Evolutionary conservation across 108 stramenopile genomes (phyloP), one percentile per base, ranked within the genome.

Genomic region (Chaetoceros tenuissimus): DNA sequence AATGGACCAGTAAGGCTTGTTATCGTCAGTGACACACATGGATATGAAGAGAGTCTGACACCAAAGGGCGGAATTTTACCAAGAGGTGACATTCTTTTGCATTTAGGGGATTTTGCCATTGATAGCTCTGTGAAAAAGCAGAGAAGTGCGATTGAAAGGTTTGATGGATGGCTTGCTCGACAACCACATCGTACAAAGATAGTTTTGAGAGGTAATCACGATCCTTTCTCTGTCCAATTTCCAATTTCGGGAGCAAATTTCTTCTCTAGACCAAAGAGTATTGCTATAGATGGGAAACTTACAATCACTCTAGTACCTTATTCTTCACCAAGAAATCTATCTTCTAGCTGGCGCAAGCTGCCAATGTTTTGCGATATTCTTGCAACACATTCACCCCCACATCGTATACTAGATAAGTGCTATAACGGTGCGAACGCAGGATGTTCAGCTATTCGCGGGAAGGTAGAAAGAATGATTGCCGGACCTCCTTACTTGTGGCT

Each of bases 141-240:
- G 44, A 71, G 78, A 3, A 28, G 26, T 17, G 64, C 53, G n/a
- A 73, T 63, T 46, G 53, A 44, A 8, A 51, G 34, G 10, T 74
- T 88, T 31, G 87, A 88, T 57, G 26, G 54, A 0, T 88, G 75
- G 59, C 51, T 88, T 13, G 76, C 81, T 1, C 63, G 69, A 34
- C 83, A 84, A 62, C 66, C 82, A 24, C 74, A 80, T 19, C 53
- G 29, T 29, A 60, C 64, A 28, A 84, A 88, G 59, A 78, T 88
- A 59, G 74, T 88, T 1, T 53, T 88, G 28, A 70, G 81, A 48
- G 87, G 87, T 22, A 88, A 88, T 68, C 87, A 88, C 59, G 87
- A 88, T 71, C 80, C 87, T 10, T 54, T 66, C 13, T 46, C 53
- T 31, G 61, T 56, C 8, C 13, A 55, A 3, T 78, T 80, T 29